Evolutionary conservation across 257 asterid species (phyloP), one percentile per base, ranked within the genome.

Genomic region (Prunella vulgaris): DNA sequence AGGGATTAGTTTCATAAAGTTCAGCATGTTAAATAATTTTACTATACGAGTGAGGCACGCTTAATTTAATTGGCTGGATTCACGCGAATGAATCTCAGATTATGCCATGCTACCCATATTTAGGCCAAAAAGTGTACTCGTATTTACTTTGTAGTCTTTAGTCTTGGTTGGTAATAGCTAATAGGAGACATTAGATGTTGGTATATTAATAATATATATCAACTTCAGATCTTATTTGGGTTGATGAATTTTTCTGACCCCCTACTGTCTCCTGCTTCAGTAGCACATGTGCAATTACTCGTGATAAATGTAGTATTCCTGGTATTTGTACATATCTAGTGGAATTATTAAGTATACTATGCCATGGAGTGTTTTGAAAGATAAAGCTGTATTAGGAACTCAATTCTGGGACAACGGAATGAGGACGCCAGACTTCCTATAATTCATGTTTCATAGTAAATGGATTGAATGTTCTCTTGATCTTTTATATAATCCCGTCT

Each of bases 331-430:
- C 12, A 42, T 13, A 42, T 42, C 1, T 42, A 40, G 48, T 40
- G 48, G 48, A 40, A 42, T 17, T 42, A 42, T 42, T 40, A 42
- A 40, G 18, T 14, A 42, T 42, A 42, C 5, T 40, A 35, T 35
- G 12, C 57, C 10, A 9, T 49, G 9, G 57, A 49, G 42, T 35
- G 1, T 33, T 30, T 8, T 28, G 28, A 44, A 65, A 73, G 32
- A 49, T 32, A 35, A 6, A 25, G 37, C 24, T n/a, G 21, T 25
- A 59, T 66, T 46, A n/a, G 4, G 69, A 59, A 20, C 52, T 51
- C 5, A 40, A 4, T 62, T 52, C 20, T 63, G 62, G 60, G 75
- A 52, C 70, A 60, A 38, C 5, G 46, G 51, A 59, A 42, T 30
- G 24, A 5, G 68, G 66, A 28, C 35, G 61, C 12, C 51, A 44